Base-by-base conservation (phyloP, 75 land plant species). In the Sequoia sempervirens region DNA sequence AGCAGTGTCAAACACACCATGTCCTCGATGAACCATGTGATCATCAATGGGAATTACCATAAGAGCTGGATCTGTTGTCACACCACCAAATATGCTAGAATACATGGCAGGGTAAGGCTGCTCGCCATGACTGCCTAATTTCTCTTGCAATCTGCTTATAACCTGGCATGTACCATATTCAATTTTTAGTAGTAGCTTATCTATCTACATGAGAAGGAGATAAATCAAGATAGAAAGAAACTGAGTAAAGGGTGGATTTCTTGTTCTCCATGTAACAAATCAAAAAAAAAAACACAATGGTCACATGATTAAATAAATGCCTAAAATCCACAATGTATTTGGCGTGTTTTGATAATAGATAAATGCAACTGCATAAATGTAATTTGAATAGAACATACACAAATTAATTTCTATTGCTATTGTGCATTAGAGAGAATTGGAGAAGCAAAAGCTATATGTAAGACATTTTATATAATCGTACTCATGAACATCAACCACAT, bases 21-120 rank as follows among this genome's bases (percentile, higher is more conserved):
- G 95, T 38, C 95, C 95, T 82, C 95, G 85, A 81, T 93, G 95
- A 30, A 93, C 95, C 92, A 93, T 93, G 86, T 93, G 95, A 80
- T 93, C 95, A 86, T 93, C 95, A 56, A 93, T 84, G 2, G 95
- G 95, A 75, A 93, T 89, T 38, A 94, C 93, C 99, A 98, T 98
- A 28, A 91, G 83, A 9, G 91, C 91, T 20, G 94, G 92, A 88
- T 98, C 99, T 26, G 92, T 91, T 46, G 94, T 93, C 34, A 98
- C 93, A 54, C 97, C 98, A 46, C 94, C 93, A 81, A 96, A 83
- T 46, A 94, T 78, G 85, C 99, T 96, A 1, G 99, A 98, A 87
- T 96, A 98, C 99, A 98, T 98, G 15, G 99, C 98, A 78, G 89
- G 81, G 84, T 82, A 97, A 17, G 83, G 86, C 66, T 88, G 91